phyloP scores from a whole-genome alignment of 805 yeast genomes.

The Yarrowia osloensis region DNA sequence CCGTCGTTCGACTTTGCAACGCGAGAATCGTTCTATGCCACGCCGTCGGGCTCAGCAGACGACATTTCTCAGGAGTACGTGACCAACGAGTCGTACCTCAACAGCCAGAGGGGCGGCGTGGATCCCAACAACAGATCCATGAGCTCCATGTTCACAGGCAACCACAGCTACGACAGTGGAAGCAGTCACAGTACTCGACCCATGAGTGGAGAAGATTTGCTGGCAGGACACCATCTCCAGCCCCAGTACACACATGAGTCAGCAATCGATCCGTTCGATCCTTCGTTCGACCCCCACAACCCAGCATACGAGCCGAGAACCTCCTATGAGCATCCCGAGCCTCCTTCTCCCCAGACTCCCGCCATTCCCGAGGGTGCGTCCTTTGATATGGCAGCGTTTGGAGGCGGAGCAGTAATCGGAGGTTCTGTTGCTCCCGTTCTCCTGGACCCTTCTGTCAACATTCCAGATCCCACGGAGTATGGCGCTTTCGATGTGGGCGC shows the following conservation, averaged over 20 bases:
- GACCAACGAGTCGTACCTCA: constrained; percentile 2
- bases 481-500: constrained; percentile 25
- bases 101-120: neutral
- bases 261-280: constrained; percentile 9
- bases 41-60: constrained; percentile 12
- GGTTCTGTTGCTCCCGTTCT: constrained; percentile 3
- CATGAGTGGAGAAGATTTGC: constrained; percentile 6
- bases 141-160: neutral
- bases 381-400: neutral
- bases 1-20: constrained; percentile 15
- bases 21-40: constrained; percentile 16
- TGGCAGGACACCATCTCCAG: constrained; percentile 1
- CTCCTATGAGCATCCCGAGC: neutral
- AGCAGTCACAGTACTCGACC: neutral
- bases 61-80: constrained; percentile 19
- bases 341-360: neutral
- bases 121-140: neutral
- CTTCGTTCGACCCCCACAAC: constrained; percentile 9
- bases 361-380: neutral
- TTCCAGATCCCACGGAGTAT: constrained; percentile 20
- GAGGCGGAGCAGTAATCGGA: constrained; percentile 1
- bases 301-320: constrained; percentile 17
- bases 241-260: constrained; percentile 20
- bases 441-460: constrained; percentile 9
- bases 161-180: constrained; percentile 11